A percentile compares a stretch with the other conserved stretches of the same genome.
Evolutionary conservation across 176 grass and related monocot genomes (phyloP).

Genomic region (Oryza longistaminata): DNA sequence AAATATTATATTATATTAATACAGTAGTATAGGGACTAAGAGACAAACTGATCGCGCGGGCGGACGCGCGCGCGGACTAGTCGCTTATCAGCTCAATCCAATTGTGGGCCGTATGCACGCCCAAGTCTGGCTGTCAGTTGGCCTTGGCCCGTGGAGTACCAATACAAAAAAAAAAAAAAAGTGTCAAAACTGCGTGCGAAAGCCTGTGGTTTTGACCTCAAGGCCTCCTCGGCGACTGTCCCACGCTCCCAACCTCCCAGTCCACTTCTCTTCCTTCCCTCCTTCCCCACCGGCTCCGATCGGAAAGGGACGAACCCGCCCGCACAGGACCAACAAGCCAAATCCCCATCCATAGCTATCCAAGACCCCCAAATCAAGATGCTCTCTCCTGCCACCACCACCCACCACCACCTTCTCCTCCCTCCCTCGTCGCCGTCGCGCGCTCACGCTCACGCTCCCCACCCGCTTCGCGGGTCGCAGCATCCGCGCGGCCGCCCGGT

Average conservation of each 20-base stretch:
- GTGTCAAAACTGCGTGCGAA: background rate
- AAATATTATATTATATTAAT: no score
- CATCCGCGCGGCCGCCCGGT: background rate
- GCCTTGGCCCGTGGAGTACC: no score
- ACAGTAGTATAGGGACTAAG: no score
- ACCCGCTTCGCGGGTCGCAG: background rate
- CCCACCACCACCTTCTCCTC: background rate
- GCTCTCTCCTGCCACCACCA: slow-evolving; percentile 22
- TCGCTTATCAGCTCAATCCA: no score
- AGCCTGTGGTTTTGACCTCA: background rate
- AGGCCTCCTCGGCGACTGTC: background rate
- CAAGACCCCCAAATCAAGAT: slow-evolving; percentile 32
- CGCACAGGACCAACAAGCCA: slow-evolving; percentile 12
- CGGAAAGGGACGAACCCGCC: background rate
- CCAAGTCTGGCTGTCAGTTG: no score
- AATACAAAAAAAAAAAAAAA: background rate
- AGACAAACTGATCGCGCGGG: no score
- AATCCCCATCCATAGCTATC: slow-evolving; percentile 33
- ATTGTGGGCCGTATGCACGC: background rate
- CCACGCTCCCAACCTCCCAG: background rate
- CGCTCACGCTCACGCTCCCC: background rate
- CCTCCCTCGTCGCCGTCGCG: slow-evolving; percentile 36
- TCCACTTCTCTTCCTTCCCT: background rate
- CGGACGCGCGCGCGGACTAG: no score
- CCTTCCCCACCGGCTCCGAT: background rate